Conservation (phyloP, 1,284 basidiomycete genomes). For the Trametes polyzona region DNA sequence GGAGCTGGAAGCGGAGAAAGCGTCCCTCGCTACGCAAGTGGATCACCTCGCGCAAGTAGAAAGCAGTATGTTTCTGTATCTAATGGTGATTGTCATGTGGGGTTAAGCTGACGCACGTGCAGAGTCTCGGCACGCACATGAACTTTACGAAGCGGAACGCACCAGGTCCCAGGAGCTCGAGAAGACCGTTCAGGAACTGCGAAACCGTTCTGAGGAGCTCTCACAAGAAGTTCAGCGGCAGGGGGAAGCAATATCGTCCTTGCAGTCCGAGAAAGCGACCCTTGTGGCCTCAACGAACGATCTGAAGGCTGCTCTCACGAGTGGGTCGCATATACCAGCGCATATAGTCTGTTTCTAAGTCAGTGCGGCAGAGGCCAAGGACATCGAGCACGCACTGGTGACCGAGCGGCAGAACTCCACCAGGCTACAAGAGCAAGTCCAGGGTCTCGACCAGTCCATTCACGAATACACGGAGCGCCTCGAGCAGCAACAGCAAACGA, state of each 20-base stretch:
- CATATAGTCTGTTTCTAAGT: background rate
- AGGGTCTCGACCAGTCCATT: conserved; percentile 27
- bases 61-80: conserved; percentile 44
- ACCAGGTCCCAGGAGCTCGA: conserved; percentile 22
- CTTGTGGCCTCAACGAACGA: background rate
- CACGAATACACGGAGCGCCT: conserved; percentile 29
- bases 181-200: conserved; percentile 15
- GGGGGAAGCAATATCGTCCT: conserved; percentile 1
- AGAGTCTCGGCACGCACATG: conserved; percentile 32
- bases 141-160: conserved; percentile 31
- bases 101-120: background rate
- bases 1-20: conserved; percentile 72
- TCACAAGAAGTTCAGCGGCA: conserved; percentile 18
- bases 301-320: conserved; percentile 5
- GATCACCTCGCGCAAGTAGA: conserved; percentile 49
- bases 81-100: background rate
- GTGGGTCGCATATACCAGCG: background rate
- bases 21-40: conserved; percentile 49
- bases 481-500: conserved; percentile 42
- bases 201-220: conserved; percentile 13
- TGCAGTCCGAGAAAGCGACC: conserved; percentile 16
- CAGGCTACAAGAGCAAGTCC: conserved; percentile 27
- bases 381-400: conserved; percentile 22
- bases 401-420: conserved; percentile 26
- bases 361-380: conserved; percentile 21